Base-by-base conservation (phyloP, 2,329 filamentous ascomycete species). In the Fusarium sp. region DNA sequence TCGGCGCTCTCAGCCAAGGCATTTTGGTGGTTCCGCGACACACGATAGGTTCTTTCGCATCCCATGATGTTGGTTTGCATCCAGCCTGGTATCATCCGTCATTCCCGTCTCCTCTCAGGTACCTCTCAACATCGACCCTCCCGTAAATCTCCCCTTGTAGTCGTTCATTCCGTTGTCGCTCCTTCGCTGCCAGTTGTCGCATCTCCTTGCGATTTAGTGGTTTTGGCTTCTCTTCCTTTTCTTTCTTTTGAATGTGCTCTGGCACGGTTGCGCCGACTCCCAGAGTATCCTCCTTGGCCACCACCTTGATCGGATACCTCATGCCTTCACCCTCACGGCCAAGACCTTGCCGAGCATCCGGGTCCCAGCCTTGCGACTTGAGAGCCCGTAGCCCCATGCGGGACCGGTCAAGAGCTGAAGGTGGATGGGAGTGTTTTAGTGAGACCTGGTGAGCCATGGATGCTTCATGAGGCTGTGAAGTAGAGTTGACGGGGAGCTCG, bases 81-180 rank as follows among this genome's bases (percentile, higher is more conserved):
- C 3, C 57, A n/a, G 42, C 4, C 52, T 35, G 31, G 9, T 16
- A 2, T 77, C 62, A 76, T 67, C 72, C 76, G 13, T 79, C 77
- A 6, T 63, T 71, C 42, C 80, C 78, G 66, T 79, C 72, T 4
- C 82, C 82, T 56, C 91, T 89, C 20, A 97, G 82, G 80, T 97
- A 96, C 78, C 87, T 90, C 77, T 95, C 90, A 64, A 97, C 85
- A 74, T 96, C 93, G n/a, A 93, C 89, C 74, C 89, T 91, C 22
- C 89, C 88, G 82, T 93, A 96, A 71, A 98, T 93, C 83, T 93
- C 87, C 75, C 90, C 87, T 73, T 91, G 88, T 68, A 98, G 80
- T 77, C 84, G 90, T 69, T 93, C 89, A 20, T 88, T 86, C 70
- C 86, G 91, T 80, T 84, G 90, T 83, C 87, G 92, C 66, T 92